Percentiles rank a stretch among this genome's conserved stretches.
phyloP scores from a whole-genome alignment of 306 rosid species.

The Lotus japonicus region DNA sequence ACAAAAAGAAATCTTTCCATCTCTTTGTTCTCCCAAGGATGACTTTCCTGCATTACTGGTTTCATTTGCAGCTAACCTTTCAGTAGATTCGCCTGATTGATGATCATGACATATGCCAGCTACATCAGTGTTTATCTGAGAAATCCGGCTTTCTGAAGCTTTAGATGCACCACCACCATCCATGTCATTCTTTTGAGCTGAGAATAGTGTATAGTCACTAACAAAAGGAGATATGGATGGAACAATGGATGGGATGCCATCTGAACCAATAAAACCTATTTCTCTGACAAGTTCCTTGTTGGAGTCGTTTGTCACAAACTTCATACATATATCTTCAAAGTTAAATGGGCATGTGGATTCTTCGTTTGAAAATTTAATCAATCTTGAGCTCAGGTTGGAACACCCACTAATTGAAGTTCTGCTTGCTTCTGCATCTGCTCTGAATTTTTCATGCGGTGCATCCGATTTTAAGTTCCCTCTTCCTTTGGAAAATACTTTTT shows the following conservation, averaged over 20 bases:
- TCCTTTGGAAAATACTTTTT: slow-evolving; percentile 46
- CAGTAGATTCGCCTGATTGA: slow-evolving; percentile 29
- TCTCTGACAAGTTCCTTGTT: slow-evolving; percentile 63
- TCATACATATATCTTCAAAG: slow-evolving; percentile 67
- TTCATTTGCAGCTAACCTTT: slow-evolving; percentile 37
- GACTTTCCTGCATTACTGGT: slow-evolving; percentile 21
- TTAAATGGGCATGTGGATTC: slow-evolving; percentile 64
- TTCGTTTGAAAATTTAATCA: slow-evolving; percentile 68
- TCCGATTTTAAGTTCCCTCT: slow-evolving; percentile 52
- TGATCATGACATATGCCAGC: slow-evolving; percentile 28
- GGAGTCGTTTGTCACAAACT: slow-evolving; percentile 67
- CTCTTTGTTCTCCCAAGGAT: slow-evolving; percentile 41
- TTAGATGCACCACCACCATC: slow-evolving; percentile 27
- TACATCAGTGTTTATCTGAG: slow-evolving; percentile 36
- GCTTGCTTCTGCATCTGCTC: slow-evolving; percentile 35
- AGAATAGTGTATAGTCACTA: slow-evolving; percentile 39
- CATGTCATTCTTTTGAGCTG: slow-evolving; percentile 38
- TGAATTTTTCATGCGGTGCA: slow-evolving; percentile 35
- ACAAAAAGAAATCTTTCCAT: slow-evolving; percentile 27
- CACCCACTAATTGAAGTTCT: slow-evolving; percentile 30
- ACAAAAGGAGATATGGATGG: slow-evolving; percentile 48
- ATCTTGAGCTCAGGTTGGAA: slow-evolving; percentile 49
- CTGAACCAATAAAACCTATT: slow-evolving; percentile 77
- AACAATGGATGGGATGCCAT: slow-evolving; percentile 60
- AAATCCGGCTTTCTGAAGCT: slow-evolving; percentile 33